phyloP scores from a whole-genome alignment of 73 alveolate species.

The Tetrahymena elliotti region DNA sequence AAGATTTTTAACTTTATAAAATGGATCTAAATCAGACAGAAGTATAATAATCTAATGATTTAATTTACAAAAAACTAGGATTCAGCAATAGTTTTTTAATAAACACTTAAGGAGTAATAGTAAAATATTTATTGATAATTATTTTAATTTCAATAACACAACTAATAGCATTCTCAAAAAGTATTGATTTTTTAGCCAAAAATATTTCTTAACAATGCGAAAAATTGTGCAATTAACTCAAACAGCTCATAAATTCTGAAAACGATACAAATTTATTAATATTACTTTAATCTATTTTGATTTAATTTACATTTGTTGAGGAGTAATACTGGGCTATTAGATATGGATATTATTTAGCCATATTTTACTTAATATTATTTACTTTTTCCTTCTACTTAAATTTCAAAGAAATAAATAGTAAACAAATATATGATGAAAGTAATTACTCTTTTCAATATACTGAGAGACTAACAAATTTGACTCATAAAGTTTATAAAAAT shows the following conservation, averaged over 20 bases:
- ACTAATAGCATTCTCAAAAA: not conserved
- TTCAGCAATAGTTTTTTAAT: not conserved
- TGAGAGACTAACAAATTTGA: not conserved
- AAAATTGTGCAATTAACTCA: not conserved
- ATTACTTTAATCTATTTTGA: not conserved
- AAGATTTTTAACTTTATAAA: not conserved
- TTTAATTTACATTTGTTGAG: not conserved
- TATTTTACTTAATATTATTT: not conserved
- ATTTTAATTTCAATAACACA: not conserved
- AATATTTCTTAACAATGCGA: not conserved
- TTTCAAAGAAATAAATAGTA: not conserved
- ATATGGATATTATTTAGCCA: not conserved
- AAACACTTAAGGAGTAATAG: not conserved
- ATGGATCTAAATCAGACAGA: not conserved
- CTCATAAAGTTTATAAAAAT: not conserved
- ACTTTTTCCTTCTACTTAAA: not conserved
- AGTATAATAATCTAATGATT: not conserved
- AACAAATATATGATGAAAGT: not conserved
- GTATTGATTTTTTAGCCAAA: not conserved
- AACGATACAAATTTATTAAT: not conserved
- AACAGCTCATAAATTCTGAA: not conserved
- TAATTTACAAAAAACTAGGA: not conserved
- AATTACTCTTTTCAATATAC: not conserved
- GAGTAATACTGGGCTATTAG: not conserved
- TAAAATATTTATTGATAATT: not conserved